phyloP scores from a whole-genome alignment of 2,329 filamentous ascomycete species.

The Aquanectria penicillioides region DNA sequence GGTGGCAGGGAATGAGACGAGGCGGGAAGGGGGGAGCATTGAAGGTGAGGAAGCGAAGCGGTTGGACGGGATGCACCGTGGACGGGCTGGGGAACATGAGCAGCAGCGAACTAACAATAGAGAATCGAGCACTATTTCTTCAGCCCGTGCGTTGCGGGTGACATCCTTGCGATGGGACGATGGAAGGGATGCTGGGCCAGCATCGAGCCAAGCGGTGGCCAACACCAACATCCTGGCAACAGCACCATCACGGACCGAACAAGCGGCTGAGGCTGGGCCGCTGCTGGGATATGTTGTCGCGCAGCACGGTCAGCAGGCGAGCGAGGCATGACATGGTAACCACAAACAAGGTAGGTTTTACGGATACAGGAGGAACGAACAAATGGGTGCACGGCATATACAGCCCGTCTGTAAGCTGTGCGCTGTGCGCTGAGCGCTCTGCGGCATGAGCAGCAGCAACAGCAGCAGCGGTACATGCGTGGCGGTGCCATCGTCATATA shows the following conservation, averaged over 20 bases:
- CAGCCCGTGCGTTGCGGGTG: conserved; percentile 27
- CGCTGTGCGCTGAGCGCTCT: no score
- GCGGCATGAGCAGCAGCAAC: no score
- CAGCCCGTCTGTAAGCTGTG: no score
- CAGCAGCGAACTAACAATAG: no score
- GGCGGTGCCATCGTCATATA: conserved; percentile 11
- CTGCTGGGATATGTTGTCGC: conserved; percentile 8
- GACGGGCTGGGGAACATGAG: no score
- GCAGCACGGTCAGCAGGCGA: not conserved
- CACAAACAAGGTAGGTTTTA: not conserved
- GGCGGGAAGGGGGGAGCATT: not conserved
- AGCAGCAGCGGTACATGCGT: conserved; percentile 9
- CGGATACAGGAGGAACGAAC: not conserved
- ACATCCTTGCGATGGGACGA: conserved; percentile 8
- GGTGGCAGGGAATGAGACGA: not conserved
- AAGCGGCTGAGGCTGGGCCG: conserved; percentile 4
- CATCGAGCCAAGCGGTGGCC: conserved; percentile 8
- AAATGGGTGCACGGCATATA: not conserved
- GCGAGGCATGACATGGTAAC: conserved; percentile 4
- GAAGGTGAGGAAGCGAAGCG: not conserved
- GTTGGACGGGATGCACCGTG: no score
- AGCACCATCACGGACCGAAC: no score
- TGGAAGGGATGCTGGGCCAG: not conserved
- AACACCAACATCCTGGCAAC: not conserved
- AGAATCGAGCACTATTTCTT: no score